Evolutionary conservation across 2,329 filamentous ascomycete species (phyloP).

Genomic region (Venturiaceae sp.): DNA sequence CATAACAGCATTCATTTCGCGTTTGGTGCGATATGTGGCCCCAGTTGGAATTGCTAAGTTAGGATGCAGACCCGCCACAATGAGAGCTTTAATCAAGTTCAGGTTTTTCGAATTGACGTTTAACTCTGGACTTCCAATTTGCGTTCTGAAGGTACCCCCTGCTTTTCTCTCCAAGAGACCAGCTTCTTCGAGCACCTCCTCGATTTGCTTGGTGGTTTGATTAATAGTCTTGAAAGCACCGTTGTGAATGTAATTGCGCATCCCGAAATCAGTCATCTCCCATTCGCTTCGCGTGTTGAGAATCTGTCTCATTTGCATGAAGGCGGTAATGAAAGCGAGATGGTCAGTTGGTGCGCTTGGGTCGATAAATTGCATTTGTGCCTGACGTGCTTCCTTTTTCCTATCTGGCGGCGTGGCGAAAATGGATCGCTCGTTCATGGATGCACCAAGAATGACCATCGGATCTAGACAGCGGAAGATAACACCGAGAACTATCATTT

Average conservation of each 20-base stretch:
- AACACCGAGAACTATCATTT: slow-evolving; percentile 40
- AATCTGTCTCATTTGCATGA: background rate
- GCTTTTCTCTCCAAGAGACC: slow-evolving; percentile 3
- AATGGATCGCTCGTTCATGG: slow-evolving; percentile 3
- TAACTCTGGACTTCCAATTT: slow-evolving; percentile 17
- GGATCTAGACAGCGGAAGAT: slow-evolving; percentile 44
- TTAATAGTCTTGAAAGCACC: background rate
- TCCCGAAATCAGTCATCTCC: background rate
- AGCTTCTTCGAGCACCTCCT: slow-evolving; percentile 12
- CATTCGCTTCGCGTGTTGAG: background rate
- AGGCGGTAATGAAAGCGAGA: slow-evolving; percentile 24
- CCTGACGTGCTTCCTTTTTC: slow-evolving; percentile 19
- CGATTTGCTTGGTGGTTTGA: background rate
- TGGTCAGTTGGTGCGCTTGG: slow-evolving; percentile 34
- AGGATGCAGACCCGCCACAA: slow-evolving; percentile 33
- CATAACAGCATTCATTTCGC: slow-evolving; percentile 1
- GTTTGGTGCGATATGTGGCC: slow-evolving; percentile 8
- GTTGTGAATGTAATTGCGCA: background rate
- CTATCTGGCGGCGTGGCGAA: slow-evolving; percentile 20
- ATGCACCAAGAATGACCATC: slow-evolving; percentile 34
- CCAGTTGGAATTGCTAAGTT: slow-evolving; percentile 31
- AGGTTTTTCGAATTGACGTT: slow-evolving; percentile 36
- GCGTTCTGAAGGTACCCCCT: background rate
- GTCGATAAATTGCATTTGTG: slow-evolving; percentile 23
- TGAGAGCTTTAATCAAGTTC: slow-evolving; percentile 36